Evolutionary conservation across 768 basidiomycete species (phyloP).

Genomic region (Serendipita sp.): DNA sequence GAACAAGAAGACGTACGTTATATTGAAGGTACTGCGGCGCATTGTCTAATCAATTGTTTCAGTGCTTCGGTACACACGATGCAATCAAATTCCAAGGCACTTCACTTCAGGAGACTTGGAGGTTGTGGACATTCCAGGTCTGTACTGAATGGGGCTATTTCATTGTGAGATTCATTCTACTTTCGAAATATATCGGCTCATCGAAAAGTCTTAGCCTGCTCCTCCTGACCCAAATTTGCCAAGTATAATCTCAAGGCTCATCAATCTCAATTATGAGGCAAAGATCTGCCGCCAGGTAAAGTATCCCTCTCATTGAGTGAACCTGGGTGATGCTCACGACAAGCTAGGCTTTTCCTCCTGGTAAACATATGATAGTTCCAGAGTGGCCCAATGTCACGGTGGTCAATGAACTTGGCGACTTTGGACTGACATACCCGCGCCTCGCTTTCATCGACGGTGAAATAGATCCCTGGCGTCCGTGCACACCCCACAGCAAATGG

Average conservation of each 20-base stretch:
- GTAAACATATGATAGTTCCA: constrained; percentile 59
- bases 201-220: constrained; percentile 37
- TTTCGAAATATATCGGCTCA: neutral
- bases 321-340: constrained; percentile 8
- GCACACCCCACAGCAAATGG: constrained; percentile 58
- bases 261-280: constrained; percentile 55
- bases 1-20: constrained; percentile 35
- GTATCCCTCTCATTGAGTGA: constrained; percentile 12
- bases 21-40: neutral
- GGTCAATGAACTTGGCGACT: constrained; percentile 78
- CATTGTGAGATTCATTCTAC: constrained; percentile 30
- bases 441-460: constrained; percentile 83
- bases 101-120: constrained; percentile 59
- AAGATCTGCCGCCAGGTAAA: constrained; percentile 51
- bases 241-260: constrained; percentile 60
- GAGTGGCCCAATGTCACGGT: constrained; percentile 58
- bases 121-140: constrained; percentile 80
- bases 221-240: constrained; percentile 56
- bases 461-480: constrained; percentile 83
- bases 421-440: constrained; percentile 60
- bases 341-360: constrained; percentile 56
- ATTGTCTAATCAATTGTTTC: neutral
- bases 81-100: constrained; percentile 47
- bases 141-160: constrained; percentile 97
- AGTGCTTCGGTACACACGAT: constrained; percentile 83